phyloP scores from a whole-genome alignment of 208 protist species.

The Wallacemonas sp. region DNA sequence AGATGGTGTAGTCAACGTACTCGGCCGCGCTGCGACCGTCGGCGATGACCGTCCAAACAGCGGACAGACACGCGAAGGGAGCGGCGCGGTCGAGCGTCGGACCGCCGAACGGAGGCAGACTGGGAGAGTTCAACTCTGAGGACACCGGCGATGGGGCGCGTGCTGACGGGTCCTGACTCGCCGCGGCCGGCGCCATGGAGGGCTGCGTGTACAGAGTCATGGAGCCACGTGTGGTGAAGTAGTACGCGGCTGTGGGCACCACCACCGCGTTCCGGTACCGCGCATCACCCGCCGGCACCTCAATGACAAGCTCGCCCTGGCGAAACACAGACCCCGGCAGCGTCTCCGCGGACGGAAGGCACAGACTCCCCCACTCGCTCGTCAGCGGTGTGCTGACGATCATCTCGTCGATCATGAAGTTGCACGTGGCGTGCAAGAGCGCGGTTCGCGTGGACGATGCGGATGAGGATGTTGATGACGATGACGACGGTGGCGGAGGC shows the following conservation, averaged over 20 bases:
- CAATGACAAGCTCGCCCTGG: slow-evolving; percentile 64
- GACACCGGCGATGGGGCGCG: background rate
- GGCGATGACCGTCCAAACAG: slow-evolving; percentile 53
- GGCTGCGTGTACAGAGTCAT: slow-evolving; percentile 27
- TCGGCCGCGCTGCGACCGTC: slow-evolving; percentile 67
- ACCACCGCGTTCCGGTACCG: slow-evolving; percentile 33
- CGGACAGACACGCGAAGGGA: slow-evolving; percentile 12
- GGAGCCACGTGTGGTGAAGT: slow-evolving; percentile 48
- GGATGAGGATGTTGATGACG: too few species aligned
- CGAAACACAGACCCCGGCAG: slow-evolving; percentile 32
- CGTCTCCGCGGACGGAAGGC: background rate
- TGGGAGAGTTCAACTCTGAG: background rate
- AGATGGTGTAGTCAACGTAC: slow-evolving; percentile 65
- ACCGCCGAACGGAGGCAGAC: too few species aligned
- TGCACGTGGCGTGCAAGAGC: slow-evolving; percentile 3
- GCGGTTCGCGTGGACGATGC: background rate
- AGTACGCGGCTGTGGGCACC: slow-evolving; percentile 27
- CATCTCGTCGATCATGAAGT: slow-evolving; percentile 13
- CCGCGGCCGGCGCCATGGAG: background rate
- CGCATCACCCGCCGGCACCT: slow-evolving; percentile 32
- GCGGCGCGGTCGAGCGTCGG: too few species aligned
- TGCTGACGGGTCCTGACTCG: background rate
- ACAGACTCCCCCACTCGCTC: slow-evolving; percentile 16
- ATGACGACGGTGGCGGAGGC: too few species aligned
- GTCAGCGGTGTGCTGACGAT: background rate